Base-by-base conservation (phyloP, 1,139 yeast species). In the Pichia terricola region DNA sequence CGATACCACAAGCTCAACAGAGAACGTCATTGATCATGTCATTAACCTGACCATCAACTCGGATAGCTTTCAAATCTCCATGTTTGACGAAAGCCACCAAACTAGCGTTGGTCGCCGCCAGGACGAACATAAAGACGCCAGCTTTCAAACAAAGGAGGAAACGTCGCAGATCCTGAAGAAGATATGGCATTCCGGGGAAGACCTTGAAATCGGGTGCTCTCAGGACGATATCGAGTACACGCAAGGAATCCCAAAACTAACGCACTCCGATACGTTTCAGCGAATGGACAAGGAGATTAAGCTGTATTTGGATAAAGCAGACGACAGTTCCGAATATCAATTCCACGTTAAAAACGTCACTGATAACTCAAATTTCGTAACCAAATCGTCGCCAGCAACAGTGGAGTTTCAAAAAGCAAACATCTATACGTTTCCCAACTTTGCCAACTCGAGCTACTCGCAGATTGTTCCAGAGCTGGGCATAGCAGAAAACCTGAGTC, bases 251-350 rank as follows among this genome's bases (percentile, higher is more conserved):
- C 22, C 6, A 2, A n/a, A 25, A 26, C 28, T 42, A 4, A 48
- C 45, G 6, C 49, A 46, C 37, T 46, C 51, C 3, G 46, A 47
- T 34, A 45, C 50, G 4, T 45, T 45, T 37, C 34, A 45, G 38
- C 38, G 48, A 40, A 27, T 46, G 48, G 51, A 40, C 36, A 35
- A 50, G 47, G 61, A 55, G 40, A 54, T 57, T 43, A 59, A 59
- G 40, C 46, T 51, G 32, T 55, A 48, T 39, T 50, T 57, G 53
- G 50, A 49, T 34, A 53, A 53, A 39, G 58, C 22, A 16, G 56
- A 38, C 48, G 58, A 45, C 47, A 57, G 59, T 42, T 60, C 57
- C 45, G 61, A 56, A 37, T 56, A 55, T 42, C 50, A 54, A 31
- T 49, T 58, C 39, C 58, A 59, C 46, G 49, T 49, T 9, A 56